Base-by-base conservation (phyloP, 2,329 filamentous ascomycete species). In the Colletotrichum aenigma region DNA sequence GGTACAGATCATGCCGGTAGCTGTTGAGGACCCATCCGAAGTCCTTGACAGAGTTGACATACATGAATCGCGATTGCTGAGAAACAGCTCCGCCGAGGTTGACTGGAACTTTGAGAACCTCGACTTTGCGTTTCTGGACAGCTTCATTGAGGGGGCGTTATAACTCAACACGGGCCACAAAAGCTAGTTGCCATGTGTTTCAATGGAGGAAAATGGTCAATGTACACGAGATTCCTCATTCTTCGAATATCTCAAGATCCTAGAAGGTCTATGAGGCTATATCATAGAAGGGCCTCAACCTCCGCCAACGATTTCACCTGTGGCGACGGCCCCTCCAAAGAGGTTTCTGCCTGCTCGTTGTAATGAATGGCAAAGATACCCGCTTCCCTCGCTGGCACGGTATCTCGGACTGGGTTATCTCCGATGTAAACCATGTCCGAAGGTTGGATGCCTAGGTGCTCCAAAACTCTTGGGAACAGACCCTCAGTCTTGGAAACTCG, bases 351-450 rank as follows among this genome's bases (percentile, higher is more conserved):
- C 15, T n/a, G 18, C 62, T 81, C 79, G 7, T 74, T 78, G 15
- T 83, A 75, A 71, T 83, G 79, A 66, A 84, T 79, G 6, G 77
- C 77, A 12, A 81, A 78, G 9, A 84, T 83, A 2, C 79, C 79
- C 64, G 78, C 78, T 2, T 74, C 77, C 6, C 77, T 78, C 1
- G 82, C 79, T 10, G 83, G 82, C n/a, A 76, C 66, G 21, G 83
- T 77, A 64, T 84, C 82, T 64, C 82, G 77, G 15, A 79, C 67
- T 26, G 76, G 74, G 24, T 76, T 83, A 65, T 84, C 82, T 15
- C 83, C 83, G 7, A 81, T 62, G 34, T 81, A 84, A 2, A 67
- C 79, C 32, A 83, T 80, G 8, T 83, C 81, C 7, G 65, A 26
- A n/a, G 78, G 9, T 12, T 62, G 56, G 18, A 84, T 80, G 2